Conservation (phyloP, 805 yeast species). For the Hanseniaspora jakobsenii region DNA sequence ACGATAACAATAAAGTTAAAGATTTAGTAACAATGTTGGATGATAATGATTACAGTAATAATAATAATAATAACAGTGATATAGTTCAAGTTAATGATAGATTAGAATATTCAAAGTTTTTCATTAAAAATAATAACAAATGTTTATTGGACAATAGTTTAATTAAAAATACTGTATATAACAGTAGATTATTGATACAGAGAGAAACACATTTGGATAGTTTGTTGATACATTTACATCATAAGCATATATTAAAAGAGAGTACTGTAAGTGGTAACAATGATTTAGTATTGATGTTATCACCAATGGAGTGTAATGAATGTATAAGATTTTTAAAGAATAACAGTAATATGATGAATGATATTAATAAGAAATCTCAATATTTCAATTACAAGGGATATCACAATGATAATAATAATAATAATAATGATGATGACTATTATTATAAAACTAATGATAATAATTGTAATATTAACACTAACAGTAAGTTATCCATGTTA, state of each 20-base stretch:
- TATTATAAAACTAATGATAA: no score
- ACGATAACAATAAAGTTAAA: no score
- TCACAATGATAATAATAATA: no score
- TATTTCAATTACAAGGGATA: no score
- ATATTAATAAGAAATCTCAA: neutral
- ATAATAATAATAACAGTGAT: neutral
- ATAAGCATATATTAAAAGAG: neutral
- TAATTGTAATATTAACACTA: neutral
- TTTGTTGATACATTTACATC: constrained; percentile 11
- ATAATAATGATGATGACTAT: no score
- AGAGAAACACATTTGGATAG: constrained; percentile 8
- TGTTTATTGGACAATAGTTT: neutral
- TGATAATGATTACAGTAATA: neutral
- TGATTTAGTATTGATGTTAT: no score
- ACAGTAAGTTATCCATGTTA: neutral
- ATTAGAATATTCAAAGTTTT: constrained; percentile 7
- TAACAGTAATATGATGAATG: constrained; percentile 1
- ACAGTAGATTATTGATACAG: neutral
- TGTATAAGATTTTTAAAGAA: constrained; percentile 5
- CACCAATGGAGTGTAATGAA: constrained; percentile 1
- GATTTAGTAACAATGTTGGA: no score
- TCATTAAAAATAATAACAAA: neutral
- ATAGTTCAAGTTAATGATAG: neutral
- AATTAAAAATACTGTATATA: neutral
- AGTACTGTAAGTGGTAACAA: no score